Percentiles rank a stretch among this genome's conserved stretches.
Conservation (phyloP, 75 land plant species). For the Pinus tabuliformis region DNA sequence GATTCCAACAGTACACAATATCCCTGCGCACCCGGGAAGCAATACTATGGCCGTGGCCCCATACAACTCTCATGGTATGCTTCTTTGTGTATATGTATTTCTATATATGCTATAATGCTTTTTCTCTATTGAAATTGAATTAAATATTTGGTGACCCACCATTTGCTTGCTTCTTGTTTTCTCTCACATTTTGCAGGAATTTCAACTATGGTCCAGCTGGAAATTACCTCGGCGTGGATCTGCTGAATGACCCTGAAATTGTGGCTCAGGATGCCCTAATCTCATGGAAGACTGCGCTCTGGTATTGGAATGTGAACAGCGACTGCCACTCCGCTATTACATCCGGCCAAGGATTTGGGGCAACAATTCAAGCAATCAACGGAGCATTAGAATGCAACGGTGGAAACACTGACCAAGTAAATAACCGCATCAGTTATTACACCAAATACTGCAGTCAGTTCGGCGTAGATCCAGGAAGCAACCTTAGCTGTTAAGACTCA, state of each 20-base stretch:
- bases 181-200: neutral
- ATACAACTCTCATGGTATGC: no score
- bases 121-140: no score
- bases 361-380: conserved; percentile 28
- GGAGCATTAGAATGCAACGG: conserved; percentile 26
- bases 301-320: conserved; percentile 1
- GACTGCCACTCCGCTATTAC: neutral
- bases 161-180: no score
- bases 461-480: conserved; percentile 5
- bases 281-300: neutral
- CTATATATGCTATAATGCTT: no score
- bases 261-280: neutral
- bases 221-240: neutral
- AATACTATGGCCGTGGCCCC: neutral
- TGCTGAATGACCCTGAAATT: neutral
- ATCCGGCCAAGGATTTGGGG: conserved; percentile 5
- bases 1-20: neutral
- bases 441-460: conserved; percentile 17
- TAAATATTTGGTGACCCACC: no score
- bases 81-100: no score
- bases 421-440: conserved; percentile 20
- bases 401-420: conserved; percentile 9
- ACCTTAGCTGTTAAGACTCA: conserved; percentile 21
- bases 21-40: neutral
- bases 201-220: neutral